Percentiles rank a stretch among this genome's conserved stretches.
These are phyloP conservation scores for Entelexis sorbosivorans DNA, from an alignment of 1,139 yeast genomes.

Conservation along the genomic window DNA sequence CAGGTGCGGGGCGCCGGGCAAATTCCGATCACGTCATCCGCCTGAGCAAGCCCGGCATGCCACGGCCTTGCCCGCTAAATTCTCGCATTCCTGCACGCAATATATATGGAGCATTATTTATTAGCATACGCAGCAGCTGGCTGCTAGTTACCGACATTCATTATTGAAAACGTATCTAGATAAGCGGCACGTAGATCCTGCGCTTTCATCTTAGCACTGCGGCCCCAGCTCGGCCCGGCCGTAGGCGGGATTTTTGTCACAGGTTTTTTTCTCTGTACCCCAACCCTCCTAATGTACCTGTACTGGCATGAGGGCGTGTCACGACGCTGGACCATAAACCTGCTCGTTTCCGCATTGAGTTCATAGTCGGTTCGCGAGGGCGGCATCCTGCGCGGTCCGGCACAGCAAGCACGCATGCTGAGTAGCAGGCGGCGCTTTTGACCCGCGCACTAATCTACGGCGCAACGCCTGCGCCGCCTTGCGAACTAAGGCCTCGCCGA, in stretches of 20 bases:
- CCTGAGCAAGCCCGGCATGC: slow-evolving; percentile 1
- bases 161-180: too few relatives aligned
- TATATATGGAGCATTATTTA: too few relatives aligned
- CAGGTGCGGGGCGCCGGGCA: slow-evolving; percentile 8
- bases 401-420: not conserved
- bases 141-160: too few relatives aligned
- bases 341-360: slow-evolving; percentile 2
- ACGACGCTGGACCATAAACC: not conserved
- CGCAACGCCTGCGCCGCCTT: too few relatives aligned
- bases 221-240: not conserved
- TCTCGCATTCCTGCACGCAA: too few relatives aligned
- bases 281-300: slow-evolving; percentile 1
- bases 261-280: not conserved
- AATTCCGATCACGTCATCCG: slow-evolving; percentile 2
- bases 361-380: not conserved
- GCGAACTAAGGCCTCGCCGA: too few relatives aligned
- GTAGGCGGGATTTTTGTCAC: not conserved
- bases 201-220: not conserved
- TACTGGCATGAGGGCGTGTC: not conserved
- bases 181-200: not conserved
- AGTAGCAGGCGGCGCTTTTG: not conserved
- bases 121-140: too few relatives aligned
- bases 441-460: too few relatives aligned
- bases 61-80: not conserved
- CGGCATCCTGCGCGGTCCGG: not conserved